These are phyloP conservation scores for Cercospora citrullina DNA, from an alignment of 2,329 filamentous ascomycete genomes.

Conservation along the genomic window DNA sequence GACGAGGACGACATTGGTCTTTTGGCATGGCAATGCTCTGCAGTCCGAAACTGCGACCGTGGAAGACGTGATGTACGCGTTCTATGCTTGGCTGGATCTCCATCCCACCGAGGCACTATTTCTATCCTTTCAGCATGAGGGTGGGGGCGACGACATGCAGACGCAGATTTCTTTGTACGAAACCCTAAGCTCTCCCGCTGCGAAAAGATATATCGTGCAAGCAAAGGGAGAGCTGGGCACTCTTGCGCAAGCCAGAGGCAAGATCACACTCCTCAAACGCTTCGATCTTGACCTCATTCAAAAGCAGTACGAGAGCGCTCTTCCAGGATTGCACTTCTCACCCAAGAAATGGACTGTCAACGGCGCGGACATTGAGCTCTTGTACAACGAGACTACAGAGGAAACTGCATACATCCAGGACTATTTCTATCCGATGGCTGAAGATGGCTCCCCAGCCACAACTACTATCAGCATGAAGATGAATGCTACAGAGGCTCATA, in stretches of 20 bases:
- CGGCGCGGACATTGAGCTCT: conserved; percentile 42
- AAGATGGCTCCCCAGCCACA: conserved; percentile 35
- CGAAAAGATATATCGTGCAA: conserved; percentile 45
- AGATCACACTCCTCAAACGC: conserved; percentile 48
- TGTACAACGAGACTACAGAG: conserved; percentile 44
- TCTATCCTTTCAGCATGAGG: conserved; percentile 52
- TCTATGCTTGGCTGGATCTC: conserved; percentile 52
- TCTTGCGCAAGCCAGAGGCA: conserved; percentile 41
- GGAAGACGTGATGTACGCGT: conserved; percentile 49
- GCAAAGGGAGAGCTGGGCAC: conserved; percentile 41
- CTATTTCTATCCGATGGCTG: conserved; percentile 47
- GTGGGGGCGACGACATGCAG: conserved; percentile 38
- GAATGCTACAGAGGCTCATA: conserved; percentile 45
- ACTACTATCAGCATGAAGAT: conserved; percentile 50
- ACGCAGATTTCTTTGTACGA: conserved; percentile 45
- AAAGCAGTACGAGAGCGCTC: conserved; percentile 36
- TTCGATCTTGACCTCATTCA: conserved; percentile 48
- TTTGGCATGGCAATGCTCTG: conserved; percentile 52
- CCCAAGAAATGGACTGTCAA: conserved; percentile 50
- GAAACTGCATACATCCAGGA: conserved; percentile 53
- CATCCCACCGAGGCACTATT: conserved; percentile 51
- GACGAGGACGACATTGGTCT: conserved; percentile 48
- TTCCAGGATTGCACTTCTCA: conserved; percentile 53
- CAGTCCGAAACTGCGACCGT: conserved; percentile 48
- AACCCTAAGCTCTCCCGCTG: conserved; percentile 43